A percentile compares a stretch with the other conserved stretches of the same genome.
Evolutionary conservation across 2,329 filamentous ascomycete species (phyloP).

Genomic region (Ceratocystis alfenasii): DNA sequence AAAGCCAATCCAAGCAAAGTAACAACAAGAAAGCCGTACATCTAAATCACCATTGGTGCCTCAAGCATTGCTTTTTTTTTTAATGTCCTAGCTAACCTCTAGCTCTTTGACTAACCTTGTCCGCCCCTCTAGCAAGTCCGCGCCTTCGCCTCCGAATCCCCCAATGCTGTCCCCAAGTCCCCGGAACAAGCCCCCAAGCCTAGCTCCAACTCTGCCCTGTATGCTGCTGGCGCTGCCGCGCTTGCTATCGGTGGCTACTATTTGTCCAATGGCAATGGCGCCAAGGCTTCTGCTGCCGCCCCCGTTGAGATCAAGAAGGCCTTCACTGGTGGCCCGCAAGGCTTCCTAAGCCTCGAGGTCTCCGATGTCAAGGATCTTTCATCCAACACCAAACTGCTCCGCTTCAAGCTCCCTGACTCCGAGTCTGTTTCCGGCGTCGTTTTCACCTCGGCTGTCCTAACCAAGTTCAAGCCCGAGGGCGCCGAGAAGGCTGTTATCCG

Average conservation of each 20-base stretch:
- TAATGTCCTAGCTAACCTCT: background rate
- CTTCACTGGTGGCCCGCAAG: conserved; percentile 77
- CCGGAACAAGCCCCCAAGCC: conserved; percentile 40
- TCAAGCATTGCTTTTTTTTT: background rate
- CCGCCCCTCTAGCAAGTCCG: conserved; percentile 35
- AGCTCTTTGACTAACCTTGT: background rate
- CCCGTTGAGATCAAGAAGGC: conserved; percentile 34
- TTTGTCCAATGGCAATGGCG: conserved; percentile 43
- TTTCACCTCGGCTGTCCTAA: conserved; percentile 76
- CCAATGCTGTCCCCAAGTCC: conserved; percentile 36
- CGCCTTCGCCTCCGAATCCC: conserved; percentile 45
- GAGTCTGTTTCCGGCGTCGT: conserved; percentile 74
- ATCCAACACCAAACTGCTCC: conserved; percentile 88
- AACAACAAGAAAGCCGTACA: no score
- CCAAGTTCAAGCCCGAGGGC: conserved; percentile 77
- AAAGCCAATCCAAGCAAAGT: background rate
- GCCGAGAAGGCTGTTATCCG: conserved; percentile 77
- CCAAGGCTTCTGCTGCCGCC: conserved; percentile 32
- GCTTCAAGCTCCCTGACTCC: conserved; percentile 73
- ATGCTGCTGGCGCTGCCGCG: conserved; percentile 47
- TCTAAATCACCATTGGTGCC: background rate
- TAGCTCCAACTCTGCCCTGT: conserved; percentile 48
- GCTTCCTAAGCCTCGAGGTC: conserved; percentile 71
- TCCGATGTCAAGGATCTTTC: conserved; percentile 68
- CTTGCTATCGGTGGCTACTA: conserved; percentile 47